Evolutionary conservation across 2,329 filamentous ascomycete species (phyloP).

Genomic region (Sclerotinia borealis): DNA sequence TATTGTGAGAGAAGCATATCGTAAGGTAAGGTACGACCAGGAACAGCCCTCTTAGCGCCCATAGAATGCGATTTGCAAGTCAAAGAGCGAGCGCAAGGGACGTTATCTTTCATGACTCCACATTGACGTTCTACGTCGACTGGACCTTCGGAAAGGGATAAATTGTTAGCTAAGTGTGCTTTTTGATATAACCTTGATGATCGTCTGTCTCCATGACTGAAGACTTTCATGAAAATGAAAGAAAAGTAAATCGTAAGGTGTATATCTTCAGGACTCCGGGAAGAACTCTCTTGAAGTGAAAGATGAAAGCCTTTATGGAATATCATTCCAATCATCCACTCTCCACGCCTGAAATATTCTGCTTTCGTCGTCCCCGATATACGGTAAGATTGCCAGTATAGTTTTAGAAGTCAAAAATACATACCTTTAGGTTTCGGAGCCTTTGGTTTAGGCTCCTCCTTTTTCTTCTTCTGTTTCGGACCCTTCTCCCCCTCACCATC

Average conservation of each 20-base stretch:
- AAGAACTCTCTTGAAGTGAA: not conserved
- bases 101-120: slow-evolving; percentile 80
- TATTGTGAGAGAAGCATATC: slow-evolving; percentile 85
- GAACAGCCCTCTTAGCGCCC: slow-evolving; percentile 85
- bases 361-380: not conserved
- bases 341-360: not conserved
- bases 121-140: slow-evolving; percentile 94
- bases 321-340: not conserved
- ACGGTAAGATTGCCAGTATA: not conserved
- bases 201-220: not conserved
- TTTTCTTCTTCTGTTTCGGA: slow-evolving; percentile 88
- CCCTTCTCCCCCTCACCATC: slow-evolving; percentile 73
- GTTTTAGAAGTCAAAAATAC: slow-evolving; percentile 6
- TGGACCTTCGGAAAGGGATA: slow-evolving; percentile 46
- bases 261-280: not conserved
- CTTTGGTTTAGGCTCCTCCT: slow-evolving; percentile 83
- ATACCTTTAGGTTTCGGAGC: slow-evolving; percentile 74
- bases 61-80: slow-evolving; percentile 96
- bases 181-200: not conserved
- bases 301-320: not conserved
- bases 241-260: not conserved
- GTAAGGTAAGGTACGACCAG: slow-evolving; percentile 80
- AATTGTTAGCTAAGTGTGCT: slow-evolving; percentile 11
- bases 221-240: not conserved
- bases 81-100: slow-evolving; percentile 78